These are phyloP conservation scores for Fraxinus anomala DNA, from an alignment of 257 asterid genomes.

Conservation along the genomic window DNA sequence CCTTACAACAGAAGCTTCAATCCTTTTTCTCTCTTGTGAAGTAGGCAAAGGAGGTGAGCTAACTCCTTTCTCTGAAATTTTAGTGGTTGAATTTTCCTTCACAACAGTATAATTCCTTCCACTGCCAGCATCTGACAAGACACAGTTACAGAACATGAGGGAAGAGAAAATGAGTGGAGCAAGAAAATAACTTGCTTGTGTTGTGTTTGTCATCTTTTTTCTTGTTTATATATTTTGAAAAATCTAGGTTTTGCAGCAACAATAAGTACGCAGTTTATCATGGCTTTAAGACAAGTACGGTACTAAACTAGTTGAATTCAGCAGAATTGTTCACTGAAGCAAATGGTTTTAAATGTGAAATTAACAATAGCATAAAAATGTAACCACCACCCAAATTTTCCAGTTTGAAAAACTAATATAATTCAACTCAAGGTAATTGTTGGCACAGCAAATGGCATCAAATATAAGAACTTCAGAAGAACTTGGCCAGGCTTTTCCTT, in stretches of 20 bases:
- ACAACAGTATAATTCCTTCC: conserved; percentile 54
- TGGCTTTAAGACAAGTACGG: conserved; percentile 6
- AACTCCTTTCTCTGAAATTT: conserved; percentile 48
- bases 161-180: conserved; percentile 17
- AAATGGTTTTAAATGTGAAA: conserved; percentile 1
- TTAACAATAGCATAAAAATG: conserved; percentile 8
- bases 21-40: conserved; percentile 51
- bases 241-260: conserved; percentile 15
- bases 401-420: not conserved
- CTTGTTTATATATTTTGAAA: not conserved
- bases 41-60: conserved; percentile 39
- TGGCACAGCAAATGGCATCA: conserved; percentile 8
- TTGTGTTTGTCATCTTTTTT: conserved; percentile 3
- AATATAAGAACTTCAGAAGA: not conserved
- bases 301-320: not conserved
- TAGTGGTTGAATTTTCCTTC: conserved; percentile 49
- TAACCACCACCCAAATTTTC: conserved; percentile 8
- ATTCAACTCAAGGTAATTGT: conserved; percentile 3
- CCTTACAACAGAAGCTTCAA: conserved; percentile 57
- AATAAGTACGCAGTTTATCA: conserved; percentile 13
- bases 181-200: conserved; percentile 8
- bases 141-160: conserved; percentile 21
- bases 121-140: conserved; percentile 60
- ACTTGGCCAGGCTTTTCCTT: not conserved
- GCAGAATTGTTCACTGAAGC: conserved; percentile 1